Percentiles rank a stretch among this genome's conserved stretches.
Conservation (phyloP, 345 rosid species). For the Gossypium turneri region DNA sequence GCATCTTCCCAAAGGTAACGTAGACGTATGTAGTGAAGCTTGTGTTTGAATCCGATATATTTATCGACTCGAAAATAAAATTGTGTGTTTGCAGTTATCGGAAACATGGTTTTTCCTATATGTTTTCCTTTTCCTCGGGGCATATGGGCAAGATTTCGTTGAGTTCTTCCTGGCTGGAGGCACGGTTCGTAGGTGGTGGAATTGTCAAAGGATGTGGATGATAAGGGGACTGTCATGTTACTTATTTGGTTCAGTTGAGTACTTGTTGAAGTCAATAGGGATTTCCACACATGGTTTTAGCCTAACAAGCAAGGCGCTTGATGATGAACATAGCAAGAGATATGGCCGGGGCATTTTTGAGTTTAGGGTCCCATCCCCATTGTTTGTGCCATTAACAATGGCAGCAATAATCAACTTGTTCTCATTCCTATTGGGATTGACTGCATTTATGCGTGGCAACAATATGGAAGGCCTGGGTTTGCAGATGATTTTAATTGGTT, state of each 20-base stretch:
- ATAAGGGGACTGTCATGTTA: constrained; percentile 42
- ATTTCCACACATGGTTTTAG: constrained; percentile 42
- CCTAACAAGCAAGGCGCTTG: constrained; percentile 51
- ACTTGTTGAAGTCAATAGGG: constrained; percentile 37
- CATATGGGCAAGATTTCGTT: constrained; percentile 42
- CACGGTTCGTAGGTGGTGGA: constrained; percentile 58
- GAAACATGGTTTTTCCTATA: constrained; percentile 57
- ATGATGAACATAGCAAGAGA: constrained; percentile 44
- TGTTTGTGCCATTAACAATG: constrained; percentile 40
- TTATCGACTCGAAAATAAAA: background rate
- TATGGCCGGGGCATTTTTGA: constrained; percentile 51
- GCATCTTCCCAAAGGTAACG: constrained; percentile 52
- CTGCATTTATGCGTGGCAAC: background rate
- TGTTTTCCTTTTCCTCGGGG: constrained; percentile 49
- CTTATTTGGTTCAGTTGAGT: constrained; percentile 39
- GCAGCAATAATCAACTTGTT: constrained; percentile 49
- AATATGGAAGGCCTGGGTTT: constrained; percentile 24
- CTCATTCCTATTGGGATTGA: constrained; percentile 34
- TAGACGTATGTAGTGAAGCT: too few species aligned
- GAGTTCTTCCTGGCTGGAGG: constrained; percentile 37
- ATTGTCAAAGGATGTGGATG: constrained; percentile 53
- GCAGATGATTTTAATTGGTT: constrained; percentile 43
- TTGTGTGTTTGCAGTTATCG: background rate
- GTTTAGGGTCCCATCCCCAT: constrained; percentile 47
- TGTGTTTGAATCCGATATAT: background rate